These are phyloP conservation scores for Hirschfeldia incana DNA, from an alignment of 345 rosid genomes.

Conservation along the genomic window DNA sequence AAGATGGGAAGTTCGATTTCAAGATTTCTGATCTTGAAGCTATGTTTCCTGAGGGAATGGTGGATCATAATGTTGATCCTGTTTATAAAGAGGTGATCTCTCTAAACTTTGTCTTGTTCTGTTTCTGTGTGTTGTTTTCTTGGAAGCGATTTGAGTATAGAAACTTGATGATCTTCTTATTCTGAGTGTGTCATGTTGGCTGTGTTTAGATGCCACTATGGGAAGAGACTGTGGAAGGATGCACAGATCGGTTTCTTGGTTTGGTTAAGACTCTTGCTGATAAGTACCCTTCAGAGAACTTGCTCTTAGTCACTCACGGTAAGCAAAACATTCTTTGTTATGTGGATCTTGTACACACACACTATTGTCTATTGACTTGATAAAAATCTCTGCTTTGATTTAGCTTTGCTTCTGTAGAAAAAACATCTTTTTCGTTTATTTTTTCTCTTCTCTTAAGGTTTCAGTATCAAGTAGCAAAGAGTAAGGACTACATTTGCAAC, in stretches of 20 bases:
- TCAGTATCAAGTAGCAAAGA: neutral
- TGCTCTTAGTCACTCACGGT: constrained; percentile 87
- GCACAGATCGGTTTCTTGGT: constrained; percentile 51
- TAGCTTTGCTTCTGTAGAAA: neutral
- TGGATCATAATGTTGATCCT: constrained; percentile 48
- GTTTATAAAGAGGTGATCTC: constrained; percentile 55
- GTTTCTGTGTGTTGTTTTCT: neutral
- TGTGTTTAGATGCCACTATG: constrained; percentile 61
- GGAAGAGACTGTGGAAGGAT: constrained; percentile 53
- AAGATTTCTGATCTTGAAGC: constrained; percentile 54
- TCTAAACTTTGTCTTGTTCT: neutral
- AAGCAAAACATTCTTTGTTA: constrained; percentile 4
- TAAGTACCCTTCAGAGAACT: constrained; percentile 75
- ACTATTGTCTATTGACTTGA: too few species aligned
- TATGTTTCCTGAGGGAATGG: constrained; percentile 57
- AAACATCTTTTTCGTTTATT: neutral
- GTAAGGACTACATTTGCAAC: neutral
- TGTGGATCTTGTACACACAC: neutral
- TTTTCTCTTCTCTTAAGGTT: neutral
- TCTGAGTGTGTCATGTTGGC: neutral
- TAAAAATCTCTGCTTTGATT: neutral
- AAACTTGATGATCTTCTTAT: neutral
- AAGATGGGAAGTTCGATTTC: constrained; percentile 60
- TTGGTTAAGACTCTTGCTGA: constrained; percentile 62
- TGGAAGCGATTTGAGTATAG: constrained; percentile 6